Conservation (phyloP, 495 filamentous ascomycete species). For the Pyrenopolyporus hunteri region DNA sequence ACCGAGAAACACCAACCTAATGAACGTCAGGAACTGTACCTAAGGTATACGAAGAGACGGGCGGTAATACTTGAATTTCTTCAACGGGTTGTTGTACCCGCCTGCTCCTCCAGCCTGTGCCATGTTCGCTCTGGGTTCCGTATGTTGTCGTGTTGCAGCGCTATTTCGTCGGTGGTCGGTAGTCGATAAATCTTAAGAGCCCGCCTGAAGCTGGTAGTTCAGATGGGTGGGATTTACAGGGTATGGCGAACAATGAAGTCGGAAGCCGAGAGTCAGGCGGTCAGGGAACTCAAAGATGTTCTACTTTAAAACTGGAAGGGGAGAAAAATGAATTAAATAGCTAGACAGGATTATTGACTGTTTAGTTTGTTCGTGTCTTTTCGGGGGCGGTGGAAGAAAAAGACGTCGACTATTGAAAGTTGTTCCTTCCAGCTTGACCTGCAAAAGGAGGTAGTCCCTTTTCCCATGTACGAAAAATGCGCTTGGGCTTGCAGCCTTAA, state of each 20-base stretch:
- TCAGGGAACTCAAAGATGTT: slow-evolving; percentile 3
- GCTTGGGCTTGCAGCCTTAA: slow-evolving; percentile 33
- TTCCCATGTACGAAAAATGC: slow-evolving; percentile 29
- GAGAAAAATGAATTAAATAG: slow-evolving; percentile 21
- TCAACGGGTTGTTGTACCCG: slow-evolving; percentile 97
- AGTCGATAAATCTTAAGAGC: slow-evolving; percentile 6
- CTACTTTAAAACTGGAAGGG: slow-evolving; percentile 1
- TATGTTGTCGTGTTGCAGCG: slow-evolving; percentile 9
- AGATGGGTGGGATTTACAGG: slow-evolving; percentile 9
- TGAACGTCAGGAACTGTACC: slow-evolving; percentile 23
- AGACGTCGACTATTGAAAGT: slow-evolving; percentile 18
- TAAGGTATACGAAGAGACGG: slow-evolving; percentile 18
- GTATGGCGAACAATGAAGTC: slow-evolving; percentile 6
- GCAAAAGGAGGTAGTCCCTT: slow-evolving; percentile 35
- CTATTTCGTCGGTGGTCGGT: neutral
- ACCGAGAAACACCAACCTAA: slow-evolving; percentile 91
- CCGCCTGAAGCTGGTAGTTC: slow-evolving; percentile 10
- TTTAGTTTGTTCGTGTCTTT: slow-evolving; percentile 1
- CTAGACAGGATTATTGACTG: slow-evolving; percentile 8
- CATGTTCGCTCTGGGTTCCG: slow-evolving; percentile 42
- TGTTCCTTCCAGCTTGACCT: slow-evolving; percentile 26
- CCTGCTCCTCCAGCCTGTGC: slow-evolving; percentile 62
- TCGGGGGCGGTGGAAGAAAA: neutral
- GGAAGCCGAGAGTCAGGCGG: neutral
- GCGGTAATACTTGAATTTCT: slow-evolving; percentile 93